Evolutionary conservation across 108 stramenopile genomes (phyloP).

Genomic region (Craspedostauros australis): DNA sequence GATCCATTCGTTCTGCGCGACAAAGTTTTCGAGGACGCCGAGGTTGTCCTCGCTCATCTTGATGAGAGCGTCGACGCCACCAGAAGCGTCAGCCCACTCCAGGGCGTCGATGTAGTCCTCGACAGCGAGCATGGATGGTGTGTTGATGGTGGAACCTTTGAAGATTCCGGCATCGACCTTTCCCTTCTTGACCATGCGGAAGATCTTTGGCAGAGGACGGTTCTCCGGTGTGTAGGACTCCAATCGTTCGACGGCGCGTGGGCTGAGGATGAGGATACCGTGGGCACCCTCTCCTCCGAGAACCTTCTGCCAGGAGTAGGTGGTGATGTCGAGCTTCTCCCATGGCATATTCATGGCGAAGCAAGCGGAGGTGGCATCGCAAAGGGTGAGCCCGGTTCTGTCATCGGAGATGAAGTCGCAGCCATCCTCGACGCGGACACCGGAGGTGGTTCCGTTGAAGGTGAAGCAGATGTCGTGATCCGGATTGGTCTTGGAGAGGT

Average conservation of each 20-base stretch:
- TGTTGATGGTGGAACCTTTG: slow-evolving; percentile 99
- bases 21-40: slow-evolving; percentile 88
- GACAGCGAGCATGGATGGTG: slow-evolving; percentile 98
- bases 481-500: slow-evolving; percentile 78
- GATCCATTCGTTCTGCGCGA: slow-evolving; percentile 92
- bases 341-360: slow-evolving; percentile 99
- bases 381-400: slow-evolving; percentile 90
- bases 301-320: slow-evolving; percentile 99
- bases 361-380: slow-evolving; percentile 98
- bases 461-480: slow-evolving; percentile 97
- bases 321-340: slow-evolving; percentile 97
- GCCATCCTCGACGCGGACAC: slow-evolving; percentile 93
- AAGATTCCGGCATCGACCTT: slow-evolving; percentile 93
- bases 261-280: slow-evolving; percentile 94
- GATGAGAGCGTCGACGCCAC: slow-evolving; percentile 92
- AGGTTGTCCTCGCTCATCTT: slow-evolving; percentile 87
- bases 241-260: slow-evolving; percentile 96
- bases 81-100: slow-evolving; percentile 89
- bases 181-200: slow-evolving; percentile 97
- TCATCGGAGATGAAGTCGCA: slow-evolving; percentile 92
- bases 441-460: slow-evolving; percentile 99
- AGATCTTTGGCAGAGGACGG: slow-evolving; percentile 99
- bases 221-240: slow-evolving; percentile 91
- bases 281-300: slow-evolving; percentile 99
- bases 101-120: slow-evolving; percentile 99